Conservation (phyloP, 2,329 filamentous ascomycete species). For the Penicillium sp. region DNA sequence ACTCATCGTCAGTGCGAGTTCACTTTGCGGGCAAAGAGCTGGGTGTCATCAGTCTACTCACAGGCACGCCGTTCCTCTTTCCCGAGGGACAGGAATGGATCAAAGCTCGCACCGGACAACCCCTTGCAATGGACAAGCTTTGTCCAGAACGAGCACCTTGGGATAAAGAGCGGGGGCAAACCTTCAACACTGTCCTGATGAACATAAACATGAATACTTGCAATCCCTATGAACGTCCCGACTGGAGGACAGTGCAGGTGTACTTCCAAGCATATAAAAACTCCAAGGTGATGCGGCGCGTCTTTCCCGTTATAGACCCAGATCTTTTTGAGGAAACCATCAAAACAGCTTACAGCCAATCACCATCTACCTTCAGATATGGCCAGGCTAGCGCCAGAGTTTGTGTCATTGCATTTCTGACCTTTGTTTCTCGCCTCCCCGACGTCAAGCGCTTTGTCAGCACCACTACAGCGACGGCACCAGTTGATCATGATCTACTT, state of each 20-base stretch:
- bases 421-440: constrained; percentile 28
- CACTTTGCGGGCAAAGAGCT: constrained; percentile 44
- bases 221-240: constrained; percentile 31
- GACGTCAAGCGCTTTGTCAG: constrained; percentile 3
- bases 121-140: constrained; percentile 25
- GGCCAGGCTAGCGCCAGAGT: constrained; percentile 35
- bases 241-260: constrained; percentile 23
- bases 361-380: constrained; percentile 10
- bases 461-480: not conserved
- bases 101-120: constrained; percentile 38
- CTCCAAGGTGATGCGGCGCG: constrained; percentile 33
- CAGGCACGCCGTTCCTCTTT: constrained; percentile 45
- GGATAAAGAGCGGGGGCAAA: constrained; percentile 28
- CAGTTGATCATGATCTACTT: constrained; percentile 37
- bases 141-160: constrained; percentile 25
- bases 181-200: constrained; percentile 16
- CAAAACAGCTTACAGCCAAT: constrained; percentile 37
- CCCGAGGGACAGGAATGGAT: constrained; percentile 44
- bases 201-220: constrained; percentile 16
- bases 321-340: constrained; percentile 43
- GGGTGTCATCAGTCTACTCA: constrained; percentile 41
- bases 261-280: constrained; percentile 27
- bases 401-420: constrained; percentile 45
- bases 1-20: constrained; percentile 32
- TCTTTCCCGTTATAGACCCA: constrained; percentile 45